Base-by-base conservation (phyloP, 129 eudicot species). In the Escallonia herrerae region DNA sequence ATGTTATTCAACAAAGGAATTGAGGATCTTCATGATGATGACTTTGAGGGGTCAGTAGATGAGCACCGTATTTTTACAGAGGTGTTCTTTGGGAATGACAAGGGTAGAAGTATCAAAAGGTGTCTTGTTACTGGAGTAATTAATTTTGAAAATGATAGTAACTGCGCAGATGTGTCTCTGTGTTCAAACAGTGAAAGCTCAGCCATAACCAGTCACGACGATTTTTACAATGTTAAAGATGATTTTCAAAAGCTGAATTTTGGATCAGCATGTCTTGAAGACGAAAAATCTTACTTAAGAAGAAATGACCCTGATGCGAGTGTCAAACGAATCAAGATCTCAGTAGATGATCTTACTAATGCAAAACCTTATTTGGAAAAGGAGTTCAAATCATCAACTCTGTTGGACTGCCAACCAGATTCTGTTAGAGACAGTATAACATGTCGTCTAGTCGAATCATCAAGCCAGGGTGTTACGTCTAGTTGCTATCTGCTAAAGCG, bases 401-500 rank as follows among this genome's bases (percentile, higher is more conserved):
- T 11, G 3, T 15, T 68, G 14, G 80, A 66, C 58, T 63, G 62
- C 58, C 72, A 41, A 52, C 69, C 80, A 44, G 48, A 10, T 56
- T 55, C 74, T 48, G 53, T 63, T 40, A 56, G 63, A 67, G 68
- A 63, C 47, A 59, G 66, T 40, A 74, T 87, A 54, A 80, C 80
- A 43, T 80, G 86, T 65, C 81, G 69, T 52, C 66, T 93, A 67
- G 95, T 89, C 67, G 95, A 93, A 75, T 89, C 96, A 63, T 86
- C 87, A 42, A 63, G 64, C 15, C 53, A 77, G 45, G 95, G 95
- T 61, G 72, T 93, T 62, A 78, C 76, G 55, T 80, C 83, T 72
- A 76, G 95, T 69, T 74, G 78, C 62, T 93, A 89, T 77, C 79
- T 86, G 77, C 73, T 76, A 53, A 91, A 87, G 81, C 81, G 70